Conservation (phyloP, 2,329 filamentous ascomycete species). For the Nemania bipapillata region DNA sequence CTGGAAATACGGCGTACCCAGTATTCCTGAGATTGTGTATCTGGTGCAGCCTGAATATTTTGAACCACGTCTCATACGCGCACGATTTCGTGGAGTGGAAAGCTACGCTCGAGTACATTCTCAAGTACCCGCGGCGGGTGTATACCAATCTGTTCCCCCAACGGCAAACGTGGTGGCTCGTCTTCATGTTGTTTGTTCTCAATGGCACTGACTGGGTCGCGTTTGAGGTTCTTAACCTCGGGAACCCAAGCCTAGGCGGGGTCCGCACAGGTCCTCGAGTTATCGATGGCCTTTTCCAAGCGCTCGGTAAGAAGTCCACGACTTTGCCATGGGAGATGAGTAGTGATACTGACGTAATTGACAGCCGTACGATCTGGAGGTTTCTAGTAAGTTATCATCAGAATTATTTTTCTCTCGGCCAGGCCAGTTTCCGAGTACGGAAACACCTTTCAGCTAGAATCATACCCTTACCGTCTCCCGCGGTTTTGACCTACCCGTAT, state of each 20-base stretch:
- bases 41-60: conserved; percentile 61
- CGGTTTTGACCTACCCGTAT: not conserved
- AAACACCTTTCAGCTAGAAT: not conserved
- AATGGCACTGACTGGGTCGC: conserved; percentile 73
- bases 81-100: conserved; percentile 56
- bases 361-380: conserved; percentile 71
- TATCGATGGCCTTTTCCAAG: conserved; percentile 73
- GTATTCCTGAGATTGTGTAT: conserved; percentile 70
- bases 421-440: not conserved
- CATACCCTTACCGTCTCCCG: not conserved
- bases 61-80: conserved; percentile 55
- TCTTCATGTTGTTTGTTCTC: conserved; percentile 68
- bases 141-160: conserved; percentile 73
- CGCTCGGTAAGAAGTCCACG: conserved; percentile 57
- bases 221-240: conserved; percentile 73
- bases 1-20: conserved; percentile 74
- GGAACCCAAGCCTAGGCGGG: conserved; percentile 64
- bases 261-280: conserved; percentile 66
- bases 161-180: conserved; percentile 72
- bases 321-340: not conserved
- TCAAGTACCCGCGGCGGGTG: conserved; percentile 67
- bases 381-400: conserved; percentile 59
- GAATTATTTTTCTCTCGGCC: not conserved
- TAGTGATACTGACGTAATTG: conserved; percentile 24
- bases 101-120: conserved; percentile 64